Percentiles rank a stretch among this genome's conserved stretches.
phyloP scores from a whole-genome alignment of 2,329 filamentous ascomycete genomes.

The Aspergillus fijiensis region DNA sequence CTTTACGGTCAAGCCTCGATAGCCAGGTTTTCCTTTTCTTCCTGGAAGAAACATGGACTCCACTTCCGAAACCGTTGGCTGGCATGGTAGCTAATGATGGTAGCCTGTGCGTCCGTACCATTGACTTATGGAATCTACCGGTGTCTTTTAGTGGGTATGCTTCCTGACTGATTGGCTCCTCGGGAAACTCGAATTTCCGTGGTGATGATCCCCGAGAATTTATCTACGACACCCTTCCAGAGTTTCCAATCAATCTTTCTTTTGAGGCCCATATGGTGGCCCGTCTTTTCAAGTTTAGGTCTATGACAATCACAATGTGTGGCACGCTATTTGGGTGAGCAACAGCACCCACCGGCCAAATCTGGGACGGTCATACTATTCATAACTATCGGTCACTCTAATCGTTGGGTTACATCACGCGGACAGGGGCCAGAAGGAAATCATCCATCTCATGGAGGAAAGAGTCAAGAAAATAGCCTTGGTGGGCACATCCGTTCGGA shows the following conservation, averaged over 20 bases:
- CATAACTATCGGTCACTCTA: neutral
- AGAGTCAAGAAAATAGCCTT: slow-evolving; percentile 1
- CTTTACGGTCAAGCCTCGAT: neutral
- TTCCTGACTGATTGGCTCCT: neutral
- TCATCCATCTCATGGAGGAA: neutral
- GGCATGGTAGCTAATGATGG: neutral
- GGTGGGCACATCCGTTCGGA: neutral
- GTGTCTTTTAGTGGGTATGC: neutral
- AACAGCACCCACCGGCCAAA: neutral
- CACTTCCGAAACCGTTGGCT: slow-evolving; percentile 1
- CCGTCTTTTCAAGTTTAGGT: neutral
- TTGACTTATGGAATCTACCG: neutral
- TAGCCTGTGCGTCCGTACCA: slow-evolving; percentile 1
- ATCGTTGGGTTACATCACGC: neutral
- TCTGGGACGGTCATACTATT: neutral
- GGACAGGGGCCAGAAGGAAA: neutral
- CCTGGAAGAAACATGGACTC: neutral
- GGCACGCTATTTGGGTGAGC: neutral
- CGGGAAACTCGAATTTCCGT: neutral
- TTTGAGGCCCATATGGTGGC: neutral
- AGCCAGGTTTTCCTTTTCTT: neutral
- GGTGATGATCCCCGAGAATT: neutral
- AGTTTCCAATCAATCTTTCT: neutral
- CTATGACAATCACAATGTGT: neutral
- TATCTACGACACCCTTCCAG: neutral